These are phyloP conservation scores for Claviceps monticola DNA, from an alignment of 2,329 filamentous ascomycete genomes.

Conservation along the genomic window DNA sequence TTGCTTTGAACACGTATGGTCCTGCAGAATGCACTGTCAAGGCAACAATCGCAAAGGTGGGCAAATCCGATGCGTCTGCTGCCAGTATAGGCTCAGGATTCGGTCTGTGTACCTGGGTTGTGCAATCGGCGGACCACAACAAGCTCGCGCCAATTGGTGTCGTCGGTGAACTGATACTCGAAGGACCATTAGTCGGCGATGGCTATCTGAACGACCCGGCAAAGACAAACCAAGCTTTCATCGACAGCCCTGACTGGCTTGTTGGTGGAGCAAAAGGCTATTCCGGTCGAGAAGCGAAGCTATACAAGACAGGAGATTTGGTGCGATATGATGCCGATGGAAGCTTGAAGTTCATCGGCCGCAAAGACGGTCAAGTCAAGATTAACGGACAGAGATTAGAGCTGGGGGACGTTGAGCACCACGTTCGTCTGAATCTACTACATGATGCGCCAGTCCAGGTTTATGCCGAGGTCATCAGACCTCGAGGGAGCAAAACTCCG, in stretches of 20 bases:
- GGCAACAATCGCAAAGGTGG: background rate
- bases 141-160: slow-evolving; percentile 16
- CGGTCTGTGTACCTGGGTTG: slow-evolving; percentile 4
- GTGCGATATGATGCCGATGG: slow-evolving; percentile 22
- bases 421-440: background rate
- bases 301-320: slow-evolving; percentile 35
- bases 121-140: background rate
- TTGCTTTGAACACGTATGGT: slow-evolving; percentile 3
- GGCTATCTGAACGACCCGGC: slow-evolving; percentile 33
- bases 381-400: slow-evolving; percentile 39
- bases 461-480: background rate
- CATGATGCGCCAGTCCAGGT: background rate
- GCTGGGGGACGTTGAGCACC: slow-evolving; percentile 16
- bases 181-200: slow-evolving; percentile 30
- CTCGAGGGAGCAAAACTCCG: background rate
- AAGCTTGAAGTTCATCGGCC: slow-evolving; percentile 28
- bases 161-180: slow-evolving; percentile 23
- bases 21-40: slow-evolving; percentile 4
- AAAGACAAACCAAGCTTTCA: slow-evolving; percentile 29
- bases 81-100: slow-evolving; percentile 4
- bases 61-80: background rate
- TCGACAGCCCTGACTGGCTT: slow-evolving; percentile 24
- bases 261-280: background rate
- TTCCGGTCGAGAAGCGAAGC: slow-evolving; percentile 7
- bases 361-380: slow-evolving; percentile 42